Evolutionary conservation across 1,284 basidiomycete genomes (phyloP).

Genomic region (Ceratobasidium sp.): DNA sequence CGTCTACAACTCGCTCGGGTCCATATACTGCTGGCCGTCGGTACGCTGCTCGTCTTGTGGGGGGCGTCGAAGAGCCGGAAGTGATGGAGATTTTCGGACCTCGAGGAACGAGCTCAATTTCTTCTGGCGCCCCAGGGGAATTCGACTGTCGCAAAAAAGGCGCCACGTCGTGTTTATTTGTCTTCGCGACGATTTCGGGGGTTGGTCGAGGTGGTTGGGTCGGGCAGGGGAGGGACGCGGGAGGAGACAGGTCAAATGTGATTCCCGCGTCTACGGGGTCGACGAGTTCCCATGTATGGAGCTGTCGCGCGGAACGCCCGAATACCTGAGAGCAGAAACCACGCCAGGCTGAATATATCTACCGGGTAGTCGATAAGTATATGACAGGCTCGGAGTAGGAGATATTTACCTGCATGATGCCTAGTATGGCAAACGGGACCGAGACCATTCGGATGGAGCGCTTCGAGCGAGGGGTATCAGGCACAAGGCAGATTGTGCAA

Average conservation of each 20-base stretch:
- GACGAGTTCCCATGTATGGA: constrained; percentile 50
- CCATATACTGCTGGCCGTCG: constrained; percentile 52
- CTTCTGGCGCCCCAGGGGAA: neutral
- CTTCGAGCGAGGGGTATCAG: constrained; percentile 45
- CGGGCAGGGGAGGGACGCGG: neutral
- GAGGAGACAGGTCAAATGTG: constrained; percentile 3
- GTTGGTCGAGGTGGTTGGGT: constrained; percentile 3
- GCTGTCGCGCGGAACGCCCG: constrained; percentile 49
- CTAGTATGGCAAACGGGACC: constrained; percentile 48
- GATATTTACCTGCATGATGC: constrained; percentile 49
- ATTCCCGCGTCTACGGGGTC: constrained; percentile 40
- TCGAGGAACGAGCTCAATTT: neutral
- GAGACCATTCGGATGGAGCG: constrained; percentile 50
- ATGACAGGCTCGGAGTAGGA: no score
- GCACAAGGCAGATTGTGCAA: constrained; percentile 46
- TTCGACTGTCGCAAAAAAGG: constrained; percentile 15
- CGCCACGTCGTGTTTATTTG: constrained; percentile 14
- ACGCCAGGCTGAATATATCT: constrained; percentile 50
- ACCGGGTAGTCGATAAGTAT: no score
- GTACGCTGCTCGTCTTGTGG: constrained; percentile 41
- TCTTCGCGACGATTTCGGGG: constrained; percentile 14
- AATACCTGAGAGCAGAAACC: constrained; percentile 53
- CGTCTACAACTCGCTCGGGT: constrained; percentile 52
- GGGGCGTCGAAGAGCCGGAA: neutral
- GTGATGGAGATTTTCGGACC: constrained; percentile 11